These are phyloP conservation scores for Diaporthe sp. DNA, from an alignment of 2,329 filamentous ascomycete genomes.

Conservation along the genomic window DNA sequence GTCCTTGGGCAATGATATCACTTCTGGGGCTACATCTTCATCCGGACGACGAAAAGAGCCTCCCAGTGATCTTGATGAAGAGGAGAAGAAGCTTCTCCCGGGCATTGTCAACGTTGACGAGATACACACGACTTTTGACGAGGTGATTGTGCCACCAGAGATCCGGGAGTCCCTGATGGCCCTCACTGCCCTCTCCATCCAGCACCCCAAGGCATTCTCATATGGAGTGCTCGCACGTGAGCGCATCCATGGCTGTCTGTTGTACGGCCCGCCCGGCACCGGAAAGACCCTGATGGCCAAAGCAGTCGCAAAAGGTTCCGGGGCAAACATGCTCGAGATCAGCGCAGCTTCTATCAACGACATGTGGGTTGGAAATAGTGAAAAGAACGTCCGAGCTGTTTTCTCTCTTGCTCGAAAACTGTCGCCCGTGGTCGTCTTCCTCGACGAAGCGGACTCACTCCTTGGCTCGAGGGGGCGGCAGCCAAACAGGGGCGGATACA, in stretches of 20 bases:
- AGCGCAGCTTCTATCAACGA: slow-evolving; percentile 93
- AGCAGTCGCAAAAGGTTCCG: slow-evolving; percentile 76
- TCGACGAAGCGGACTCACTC: slow-evolving; percentile 95
- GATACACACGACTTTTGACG: slow-evolving; percentile 87
- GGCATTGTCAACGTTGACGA: slow-evolving; percentile 86
- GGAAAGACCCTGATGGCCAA: slow-evolving; percentile 79
- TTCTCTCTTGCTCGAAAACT: slow-evolving; percentile 94
- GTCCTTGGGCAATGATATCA: slow-evolving; percentile 38
- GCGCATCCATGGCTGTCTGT: slow-evolving; percentile 87
- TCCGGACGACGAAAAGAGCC: slow-evolving; percentile 25
- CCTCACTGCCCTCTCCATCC: slow-evolving; percentile 86
- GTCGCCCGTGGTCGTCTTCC: slow-evolving; percentile 92
- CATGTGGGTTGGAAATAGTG: slow-evolving; percentile 95
- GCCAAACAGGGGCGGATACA: slow-evolving; percentile 77
- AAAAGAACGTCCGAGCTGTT: slow-evolving; percentile 94
- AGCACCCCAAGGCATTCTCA: slow-evolving; percentile 92
- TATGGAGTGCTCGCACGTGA: slow-evolving; percentile 95
- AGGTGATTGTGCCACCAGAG: slow-evolving; percentile 85
- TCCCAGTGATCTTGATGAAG: slow-evolving; percentile 67
- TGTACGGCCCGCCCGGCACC: slow-evolving; percentile 90
- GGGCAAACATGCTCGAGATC: slow-evolving; percentile 84
- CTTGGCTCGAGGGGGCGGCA: slow-evolving; percentile 81
- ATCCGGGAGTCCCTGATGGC: slow-evolving; percentile 91
- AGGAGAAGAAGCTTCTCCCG: slow-evolving; percentile 85
- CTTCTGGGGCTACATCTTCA: slow-evolving; percentile 42